Percentiles rank a stretch among this genome's conserved stretches.
Conservation (phyloP, 768 basidiomycete genomes). For the Clitopilus passeckerianus region DNA sequence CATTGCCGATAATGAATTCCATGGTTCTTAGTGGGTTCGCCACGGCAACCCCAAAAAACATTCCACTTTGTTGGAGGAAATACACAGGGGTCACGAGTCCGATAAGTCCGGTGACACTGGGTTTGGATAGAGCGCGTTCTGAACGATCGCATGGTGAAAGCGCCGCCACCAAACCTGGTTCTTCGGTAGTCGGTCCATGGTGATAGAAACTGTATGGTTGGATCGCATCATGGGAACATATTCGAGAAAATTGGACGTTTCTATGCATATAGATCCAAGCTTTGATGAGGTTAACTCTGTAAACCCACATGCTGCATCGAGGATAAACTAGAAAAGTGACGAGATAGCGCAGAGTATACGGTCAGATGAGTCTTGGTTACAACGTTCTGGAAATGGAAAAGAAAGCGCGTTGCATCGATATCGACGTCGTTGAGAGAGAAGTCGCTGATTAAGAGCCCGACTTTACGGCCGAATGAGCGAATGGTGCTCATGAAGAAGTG, state of each 20-base stretch:
- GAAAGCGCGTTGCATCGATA: neutral
- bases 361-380: neutral
- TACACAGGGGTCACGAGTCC: no score
- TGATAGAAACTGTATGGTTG: neutral
- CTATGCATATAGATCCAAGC: neutral
- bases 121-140: neutral
- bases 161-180: neutral
- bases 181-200: neutral
- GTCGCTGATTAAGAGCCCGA: neutral
- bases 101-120: no score
- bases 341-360: neutral
- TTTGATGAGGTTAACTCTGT: neutral
- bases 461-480: neutral
- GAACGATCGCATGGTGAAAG: neutral
- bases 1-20: no score
- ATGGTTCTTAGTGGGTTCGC: neutral
- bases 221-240: neutral
- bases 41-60: neutral
- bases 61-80: no score
- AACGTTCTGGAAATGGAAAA: neutral
- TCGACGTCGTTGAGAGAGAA: neutral
- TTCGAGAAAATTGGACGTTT: neutral
- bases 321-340: neutral
- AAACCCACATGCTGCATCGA: neutral
- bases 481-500: neutral